Base-by-base conservation (phyloP, 2,329 filamentous ascomycete genomes). In the Paecilomyces niveus region DNA sequence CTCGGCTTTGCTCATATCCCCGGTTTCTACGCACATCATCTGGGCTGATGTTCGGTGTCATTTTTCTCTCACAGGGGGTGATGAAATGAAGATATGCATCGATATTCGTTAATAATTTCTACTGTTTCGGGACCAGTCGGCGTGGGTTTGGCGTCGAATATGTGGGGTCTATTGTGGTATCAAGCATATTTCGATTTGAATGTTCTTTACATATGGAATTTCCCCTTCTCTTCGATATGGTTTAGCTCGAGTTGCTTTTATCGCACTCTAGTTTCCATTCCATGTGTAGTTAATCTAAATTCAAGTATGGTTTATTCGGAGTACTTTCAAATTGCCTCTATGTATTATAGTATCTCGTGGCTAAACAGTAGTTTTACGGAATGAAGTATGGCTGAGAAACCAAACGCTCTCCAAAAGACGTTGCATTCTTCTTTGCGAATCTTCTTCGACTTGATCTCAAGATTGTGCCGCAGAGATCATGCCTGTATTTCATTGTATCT, bases 71-170 rank as follows among this genome's bases (percentile, higher is more conserved):
- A 29, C 26, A 54, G 49, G 55, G n/a, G 51, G 22, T 51, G 56
- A 54, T 56, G 61, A 59, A 56, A 62, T 58, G 61, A 62, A 61
- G 61, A 61, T 62, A 62, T 61, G 61, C 57, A 54, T 58, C 35
- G 57, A 61, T 56, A 57, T 57, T 57, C 54, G 59, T 62, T 61
- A 56, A 61, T 59, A 58, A 57, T 61, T 39, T 35, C 53, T 58
- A 51, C 56, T 29, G 26, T 59, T 61, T 35, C 52, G 56, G 57
- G 57, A 53, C 59, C 45, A 59, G 57, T 56, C 60, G 59, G 59
- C 55, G 57, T 61, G 61, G 56, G 50, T 59, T 21, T 56, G 61
- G 61, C 61, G 61, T 62, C 61, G 32, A 26, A 22, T 56, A 15
- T 11, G 29, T 45, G 54, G 54, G 45, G 15, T 56, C 32, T 51